Evolutionary conservation across 2,329 filamentous ascomycete genomes (phyloP).

Genomic region (Rhinocladiella similis): DNA sequence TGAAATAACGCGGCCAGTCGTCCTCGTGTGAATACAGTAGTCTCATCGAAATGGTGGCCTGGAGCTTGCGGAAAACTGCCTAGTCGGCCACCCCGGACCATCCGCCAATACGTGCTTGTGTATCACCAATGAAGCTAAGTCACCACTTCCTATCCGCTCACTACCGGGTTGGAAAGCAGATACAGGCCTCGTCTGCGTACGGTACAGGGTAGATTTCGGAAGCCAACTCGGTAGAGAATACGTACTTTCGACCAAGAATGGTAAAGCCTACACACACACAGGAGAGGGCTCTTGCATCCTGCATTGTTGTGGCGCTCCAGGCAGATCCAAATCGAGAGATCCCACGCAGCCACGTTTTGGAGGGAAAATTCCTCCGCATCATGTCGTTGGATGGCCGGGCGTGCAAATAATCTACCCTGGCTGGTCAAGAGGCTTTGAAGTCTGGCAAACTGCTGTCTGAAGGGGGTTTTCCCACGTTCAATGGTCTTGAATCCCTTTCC

Average conservation of each 20-base stretch:
- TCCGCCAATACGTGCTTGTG: too few relatives aligned
- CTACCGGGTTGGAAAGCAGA: not conserved
- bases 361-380: conserved; percentile 12
- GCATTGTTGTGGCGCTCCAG: conserved; percentile 15
- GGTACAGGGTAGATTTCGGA: conserved; percentile 2
- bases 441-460: not conserved
- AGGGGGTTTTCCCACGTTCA: too few relatives aligned
- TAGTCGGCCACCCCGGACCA: too few relatives aligned
- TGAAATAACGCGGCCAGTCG: not conserved
- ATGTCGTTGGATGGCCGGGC: not conserved
- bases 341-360: not conserved
- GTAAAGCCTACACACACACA: not conserved
- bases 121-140: too few relatives aligned
- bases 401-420: not conserved
- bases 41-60: too few relatives aligned
- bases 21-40: too few relatives aligned
- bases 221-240: not conserved
- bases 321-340: not conserved
- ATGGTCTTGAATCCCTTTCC: too few relatives aligned
- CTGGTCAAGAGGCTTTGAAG: not conserved
- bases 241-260: not conserved
- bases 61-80: too few relatives aligned
- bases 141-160: too few relatives aligned
- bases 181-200: not conserved
- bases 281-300: conserved; percentile 1